Evolutionary conservation across 2,329 filamentous ascomycete genomes (phyloP), one percentile per base, ranked within the genome.

Genomic region (Fusarium coicis): DNA sequence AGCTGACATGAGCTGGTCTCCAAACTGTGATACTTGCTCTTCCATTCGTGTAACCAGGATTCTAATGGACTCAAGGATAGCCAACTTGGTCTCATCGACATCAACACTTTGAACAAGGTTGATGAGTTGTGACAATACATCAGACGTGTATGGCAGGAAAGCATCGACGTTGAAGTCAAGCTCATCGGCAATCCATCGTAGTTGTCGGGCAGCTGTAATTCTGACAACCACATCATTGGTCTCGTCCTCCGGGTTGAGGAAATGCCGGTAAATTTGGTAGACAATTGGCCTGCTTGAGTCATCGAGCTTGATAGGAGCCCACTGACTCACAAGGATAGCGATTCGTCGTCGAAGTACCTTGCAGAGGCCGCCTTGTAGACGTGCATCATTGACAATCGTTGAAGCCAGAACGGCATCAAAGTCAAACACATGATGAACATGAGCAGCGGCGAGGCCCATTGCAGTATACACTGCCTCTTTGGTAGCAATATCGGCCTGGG

Each of bases 381-480:
- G 95, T 0, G 93, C 92, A 80, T 99, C 96, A 8, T 88, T 86
- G 9, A 93, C 90, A 37, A 99, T 85, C 0, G 93, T 95, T 10
- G 91, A 90, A 21, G 89, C 86, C 44, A 99, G 83, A 78, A 98
- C 93, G 4, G 87, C 81, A 78, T 97, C 93, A 82, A 98, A 98
- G 81, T 98, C 93, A 72, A 98, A 90, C 16, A 90, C 86, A 52
- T 91, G 75, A 66, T 92, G 87, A 21, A 98, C 85, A 43, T 95
- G 91, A 4, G 93, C 88, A 3, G 95, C 93, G 1, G 96, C 91
- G 56, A 98, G 87, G 6, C 96, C 95, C 84, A 99, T 92, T 16
- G 96, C 95, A 10, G 94, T 97, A 79, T 99, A 99, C 2, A 98
- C 91, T 0, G 96, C 96, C 80, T 99, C 96, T 80, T 98, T 98